phyloP scores from a whole-genome alignment of 2,329 filamentous ascomycete species.

The Lecanoromycetidae sp. region DNA sequence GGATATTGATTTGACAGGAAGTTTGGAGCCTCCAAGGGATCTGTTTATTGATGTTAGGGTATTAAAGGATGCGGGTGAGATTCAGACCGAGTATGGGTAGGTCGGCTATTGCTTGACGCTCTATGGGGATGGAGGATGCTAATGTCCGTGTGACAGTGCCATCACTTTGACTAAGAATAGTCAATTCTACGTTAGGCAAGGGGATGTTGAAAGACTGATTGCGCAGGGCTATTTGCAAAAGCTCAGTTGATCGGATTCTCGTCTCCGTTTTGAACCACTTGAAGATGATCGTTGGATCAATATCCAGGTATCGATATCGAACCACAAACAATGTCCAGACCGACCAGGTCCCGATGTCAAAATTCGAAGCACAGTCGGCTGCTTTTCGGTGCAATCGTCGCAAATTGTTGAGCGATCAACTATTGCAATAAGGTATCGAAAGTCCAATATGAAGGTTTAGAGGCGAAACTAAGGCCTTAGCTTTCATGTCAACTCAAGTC shows the following conservation, averaged over 20 bases:
- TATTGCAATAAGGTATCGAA: too few relatives aligned
- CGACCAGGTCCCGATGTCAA: too few relatives aligned
- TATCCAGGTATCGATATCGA: too few relatives aligned
- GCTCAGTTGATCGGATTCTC: conserved; percentile 51
- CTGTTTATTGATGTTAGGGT: conserved; percentile 95
- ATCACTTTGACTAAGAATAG: conserved; percentile 97
- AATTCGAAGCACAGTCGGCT: not conserved
- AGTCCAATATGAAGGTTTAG: too few relatives aligned
- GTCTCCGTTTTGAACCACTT: not conserved
- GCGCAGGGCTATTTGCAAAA: conserved; percentile 90
- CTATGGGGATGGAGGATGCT: not conserved
- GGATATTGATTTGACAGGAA: conserved; percentile 89
- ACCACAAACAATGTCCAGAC: not conserved
- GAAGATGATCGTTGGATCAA: too few relatives aligned
- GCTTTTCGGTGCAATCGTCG: not conserved
- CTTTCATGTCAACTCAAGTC: too few relatives aligned
- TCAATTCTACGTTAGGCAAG: conserved; percentile 92
- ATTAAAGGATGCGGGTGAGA: conserved; percentile 91
- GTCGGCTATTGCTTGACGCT: not conserved
- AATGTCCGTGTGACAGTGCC: conserved; percentile 42
- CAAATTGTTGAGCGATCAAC: not conserved
- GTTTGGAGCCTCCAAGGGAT: conserved; percentile 84
- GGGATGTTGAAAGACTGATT: conserved; percentile 88
- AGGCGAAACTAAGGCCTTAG: not conserved
- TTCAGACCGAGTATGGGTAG: conserved; percentile 97